A percentile compares a stretch with the other conserved stretches of the same genome.
phyloP scores from a whole-genome alignment of 441 rosid species.

The Syzygium malaccense region DNA sequence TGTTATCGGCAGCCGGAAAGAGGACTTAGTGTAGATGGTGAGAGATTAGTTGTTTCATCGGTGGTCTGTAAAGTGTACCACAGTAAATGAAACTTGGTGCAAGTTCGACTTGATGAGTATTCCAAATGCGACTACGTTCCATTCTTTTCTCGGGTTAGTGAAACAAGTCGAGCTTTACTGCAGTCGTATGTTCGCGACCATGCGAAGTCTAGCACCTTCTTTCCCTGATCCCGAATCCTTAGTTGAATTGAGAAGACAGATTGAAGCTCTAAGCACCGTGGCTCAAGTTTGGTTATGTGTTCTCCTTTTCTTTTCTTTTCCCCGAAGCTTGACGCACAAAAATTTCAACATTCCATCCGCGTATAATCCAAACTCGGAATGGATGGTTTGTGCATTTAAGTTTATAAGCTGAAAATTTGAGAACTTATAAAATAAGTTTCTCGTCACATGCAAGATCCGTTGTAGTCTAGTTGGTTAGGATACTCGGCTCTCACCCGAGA shows the following conservation, averaged over 20 bases:
- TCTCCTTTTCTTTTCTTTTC: background rate
- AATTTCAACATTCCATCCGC: background rate
- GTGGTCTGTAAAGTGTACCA: background rate
- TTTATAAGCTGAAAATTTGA: too few relatives aligned
- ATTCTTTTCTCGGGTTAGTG: background rate
- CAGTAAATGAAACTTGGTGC: background rate
- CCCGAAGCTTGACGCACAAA: rapidly evolving
- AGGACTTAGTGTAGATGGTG: background rate
- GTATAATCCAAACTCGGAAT: background rate
- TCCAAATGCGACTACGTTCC: background rate
- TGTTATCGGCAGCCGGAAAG: background rate
- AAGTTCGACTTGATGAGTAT: background rate
- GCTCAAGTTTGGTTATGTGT: background rate
- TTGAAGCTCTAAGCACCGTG: background rate
- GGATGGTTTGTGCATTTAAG: too few relatives aligned
- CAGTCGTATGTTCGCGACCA: background rate
- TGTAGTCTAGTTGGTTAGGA: constrained; percentile 14
- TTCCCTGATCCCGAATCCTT: background rate
- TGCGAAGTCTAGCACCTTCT: background rate
- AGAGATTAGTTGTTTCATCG: background rate
- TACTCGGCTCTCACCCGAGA: constrained; percentile 13
- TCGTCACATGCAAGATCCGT: background rate
- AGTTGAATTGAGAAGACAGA: background rate
- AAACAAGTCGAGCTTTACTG: background rate
- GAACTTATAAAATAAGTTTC: rapidly evolving